A percentile compares a stretch with the other conserved stretches of the same genome.
phyloP scores from a whole-genome alignment of 768 basidiomycete genomes.

The Hygrophorus pudorinus region DNA sequence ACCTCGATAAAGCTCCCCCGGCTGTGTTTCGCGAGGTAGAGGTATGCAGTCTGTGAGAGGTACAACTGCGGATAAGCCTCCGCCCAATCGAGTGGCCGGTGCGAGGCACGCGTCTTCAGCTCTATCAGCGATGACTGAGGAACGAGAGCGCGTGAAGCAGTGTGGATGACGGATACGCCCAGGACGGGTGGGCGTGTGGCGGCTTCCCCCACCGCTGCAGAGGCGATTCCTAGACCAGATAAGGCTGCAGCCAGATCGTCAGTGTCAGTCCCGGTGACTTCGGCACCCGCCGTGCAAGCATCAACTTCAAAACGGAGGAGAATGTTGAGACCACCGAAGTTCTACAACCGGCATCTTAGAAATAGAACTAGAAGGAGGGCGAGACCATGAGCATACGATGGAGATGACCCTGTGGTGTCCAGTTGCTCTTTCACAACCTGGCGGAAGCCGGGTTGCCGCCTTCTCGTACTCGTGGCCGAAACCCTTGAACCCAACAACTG shows the following conservation, averaged over 20 bases:
- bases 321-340: slow-evolving; percentile 29
- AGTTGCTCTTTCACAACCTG: slow-evolving; percentile 21
- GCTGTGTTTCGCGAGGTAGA: slow-evolving; percentile 32
- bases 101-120: slow-evolving; percentile 20
- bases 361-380: background rate
- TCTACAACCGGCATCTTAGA: slow-evolving; percentile 16
- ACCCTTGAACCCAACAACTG: slow-evolving; percentile 15
- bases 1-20: slow-evolving; percentile 25
- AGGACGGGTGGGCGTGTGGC: background rate
- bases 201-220: background rate
- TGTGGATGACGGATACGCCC: slow-evolving; percentile 12
- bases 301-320: slow-evolving; percentile 34
- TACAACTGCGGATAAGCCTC: slow-evolving; percentile 39
- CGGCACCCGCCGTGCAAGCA: slow-evolving; percentile 15
- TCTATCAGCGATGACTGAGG: slow-evolving; percentile 27
- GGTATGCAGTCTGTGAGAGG: slow-evolving; percentile 35
- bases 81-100: slow-evolving; percentile 25
- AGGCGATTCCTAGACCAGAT: background rate
- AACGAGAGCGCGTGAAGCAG: slow-evolving; percentile 17
- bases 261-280: slow-evolving; percentile 6
- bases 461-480: slow-evolving; percentile 33
- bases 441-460: slow-evolving; percentile 18
- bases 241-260: background rate
- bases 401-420: slow-evolving; percentile 31
- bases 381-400: slow-evolving; percentile 23